These are phyloP conservation scores for Hyphodiscus hymeniophilus DNA, from an alignment of 495 filamentous ascomycete species.

Conservation along the genomic window DNA sequence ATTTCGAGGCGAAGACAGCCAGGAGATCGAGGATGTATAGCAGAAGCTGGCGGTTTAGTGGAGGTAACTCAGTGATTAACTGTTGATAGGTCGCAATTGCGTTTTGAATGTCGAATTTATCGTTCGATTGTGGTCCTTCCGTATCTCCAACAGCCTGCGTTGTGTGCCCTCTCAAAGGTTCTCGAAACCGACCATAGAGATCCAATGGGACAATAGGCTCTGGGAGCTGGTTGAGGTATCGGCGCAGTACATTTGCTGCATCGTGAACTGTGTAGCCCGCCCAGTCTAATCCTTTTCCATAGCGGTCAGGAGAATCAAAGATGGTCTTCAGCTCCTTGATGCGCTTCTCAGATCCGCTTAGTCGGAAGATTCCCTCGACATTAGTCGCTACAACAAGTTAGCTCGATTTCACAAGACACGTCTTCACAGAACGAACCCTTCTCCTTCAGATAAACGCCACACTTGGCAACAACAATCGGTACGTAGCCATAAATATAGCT, in stretches of 20 bases:
- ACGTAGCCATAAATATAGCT: slow-evolving; percentile 99
- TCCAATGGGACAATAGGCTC: slow-evolving; percentile 95
- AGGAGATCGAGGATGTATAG: slow-evolving; percentile 97
- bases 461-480: slow-evolving; percentile 97
- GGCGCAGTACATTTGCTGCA: slow-evolving; percentile 90
- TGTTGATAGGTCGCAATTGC: slow-evolving; percentile 81
- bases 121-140: slow-evolving; percentile 43
- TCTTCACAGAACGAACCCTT: slow-evolving; percentile 59
- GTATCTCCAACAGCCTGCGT: slow-evolving; percentile 57
- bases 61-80: slow-evolving; percentile 85
- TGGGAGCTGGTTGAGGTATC: slow-evolving; percentile 89
- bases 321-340: slow-evolving; percentile 91
- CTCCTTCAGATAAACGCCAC: slow-evolving; percentile 95
- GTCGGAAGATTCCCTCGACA: slow-evolving; percentile 93
- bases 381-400: slow-evolving; percentile 64
- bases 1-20: slow-evolving; percentile 95
- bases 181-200: slow-evolving; percentile 84
- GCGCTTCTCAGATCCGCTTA: slow-evolving; percentile 92
- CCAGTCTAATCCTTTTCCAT: slow-evolving; percentile 96
- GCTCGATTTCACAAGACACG: background rate
- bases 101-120: slow-evolving; percentile 61
- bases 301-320: slow-evolving; percentile 93
- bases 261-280: slow-evolving; percentile 97
- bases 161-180: slow-evolving; percentile 73
- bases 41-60: slow-evolving; percentile 88